Evolutionary conservation across 805 yeast genomes (phyloP).

Genomic region (Sugiyamaella boreocaroliniensis): DNA sequence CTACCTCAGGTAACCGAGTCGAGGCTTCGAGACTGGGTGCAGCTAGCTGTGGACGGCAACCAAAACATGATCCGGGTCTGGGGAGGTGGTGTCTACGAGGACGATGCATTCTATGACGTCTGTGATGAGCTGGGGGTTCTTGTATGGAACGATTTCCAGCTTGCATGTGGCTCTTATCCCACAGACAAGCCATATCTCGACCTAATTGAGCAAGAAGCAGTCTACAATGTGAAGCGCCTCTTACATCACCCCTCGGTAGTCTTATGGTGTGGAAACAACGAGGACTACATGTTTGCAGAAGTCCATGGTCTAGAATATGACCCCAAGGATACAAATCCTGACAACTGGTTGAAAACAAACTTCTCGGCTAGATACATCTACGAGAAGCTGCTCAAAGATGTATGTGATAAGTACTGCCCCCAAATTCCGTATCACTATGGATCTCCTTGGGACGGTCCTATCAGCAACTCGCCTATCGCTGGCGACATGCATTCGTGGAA

Average conservation of each 20-base stretch:
- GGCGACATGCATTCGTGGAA: slow-evolving; percentile 52
- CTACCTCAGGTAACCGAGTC: slow-evolving; percentile 29
- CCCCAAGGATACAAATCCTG: slow-evolving; percentile 7
- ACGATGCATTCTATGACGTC: slow-evolving; percentile 35
- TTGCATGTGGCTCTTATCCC: slow-evolving; percentile 50
- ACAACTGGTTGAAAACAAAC: slow-evolving; percentile 13
- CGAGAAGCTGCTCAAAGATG: slow-evolving; percentile 24
- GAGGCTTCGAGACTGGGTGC: slow-evolving; percentile 33
- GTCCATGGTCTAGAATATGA: slow-evolving; percentile 15
- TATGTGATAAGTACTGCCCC: slow-evolving; percentile 6
- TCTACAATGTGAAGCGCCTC: slow-evolving; percentile 35
- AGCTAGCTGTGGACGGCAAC: slow-evolving; percentile 33
- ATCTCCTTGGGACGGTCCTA: slow-evolving; percentile 40
- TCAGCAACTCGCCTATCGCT: slow-evolving; percentile 23
- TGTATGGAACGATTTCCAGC: slow-evolving; percentile 51
- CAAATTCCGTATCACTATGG: slow-evolving; percentile 32
- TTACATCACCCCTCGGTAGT: slow-evolving; percentile 37
- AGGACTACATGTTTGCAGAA: slow-evolving; percentile 42
- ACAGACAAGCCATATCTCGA: slow-evolving; percentile 33
- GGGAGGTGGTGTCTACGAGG: slow-evolving; percentile 45
- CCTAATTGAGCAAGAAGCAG: slow-evolving; percentile 34
- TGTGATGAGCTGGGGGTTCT: slow-evolving; percentile 40
- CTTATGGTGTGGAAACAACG: slow-evolving; percentile 40
- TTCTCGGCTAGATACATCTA: slow-evolving; percentile 41
- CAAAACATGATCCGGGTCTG: slow-evolving; percentile 42